Evolutionary conservation across 768 basidiomycete species (phyloP).

Genomic region (Leccinum ochraceum): DNA sequence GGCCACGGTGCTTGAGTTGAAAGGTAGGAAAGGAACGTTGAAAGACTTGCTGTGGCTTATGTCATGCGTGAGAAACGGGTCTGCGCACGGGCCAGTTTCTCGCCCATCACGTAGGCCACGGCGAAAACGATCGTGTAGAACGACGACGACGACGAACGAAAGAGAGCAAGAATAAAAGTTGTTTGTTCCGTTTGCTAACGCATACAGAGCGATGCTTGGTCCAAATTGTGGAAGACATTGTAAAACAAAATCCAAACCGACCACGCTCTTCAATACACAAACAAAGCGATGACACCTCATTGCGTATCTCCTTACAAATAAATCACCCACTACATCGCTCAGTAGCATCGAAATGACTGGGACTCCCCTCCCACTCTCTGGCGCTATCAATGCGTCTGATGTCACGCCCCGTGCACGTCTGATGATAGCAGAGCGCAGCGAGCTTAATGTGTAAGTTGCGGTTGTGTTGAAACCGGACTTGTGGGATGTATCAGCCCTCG

Average conservation of each 20-base stretch:
- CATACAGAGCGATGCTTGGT: constrained; percentile 56
- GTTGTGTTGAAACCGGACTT: not conserved
- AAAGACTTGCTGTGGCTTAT: constrained; percentile 57
- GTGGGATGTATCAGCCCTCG: not conserved
- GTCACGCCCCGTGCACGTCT: not conserved
- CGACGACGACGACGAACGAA: constrained; percentile 34
- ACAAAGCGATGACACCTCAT: constrained; percentile 28
- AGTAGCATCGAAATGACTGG: not conserved
- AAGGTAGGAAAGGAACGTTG: constrained; percentile 33
- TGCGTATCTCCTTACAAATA: not conserved
- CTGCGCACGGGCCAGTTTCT: constrained; percentile 58
- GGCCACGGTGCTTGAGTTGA: constrained; percentile 24
- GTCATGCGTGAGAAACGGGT: constrained; percentile 41
- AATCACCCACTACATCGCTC: not conserved
- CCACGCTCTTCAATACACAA: constrained; percentile 44
- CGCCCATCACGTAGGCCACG: constrained; percentile 27
- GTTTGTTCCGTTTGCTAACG: constrained; percentile 58
- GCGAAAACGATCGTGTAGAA: constrained; percentile 27
- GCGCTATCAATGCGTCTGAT: not conserved
- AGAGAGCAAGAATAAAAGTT: constrained; percentile 36
- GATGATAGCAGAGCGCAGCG: not conserved
- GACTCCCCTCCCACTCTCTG: not conserved
- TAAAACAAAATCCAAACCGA: constrained; percentile 65
- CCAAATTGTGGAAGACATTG: constrained; percentile 75
- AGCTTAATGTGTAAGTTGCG: no score